These are phyloP conservation scores for Aeminium ludgeri DNA, from an alignment of 495 filamentous ascomycete species.

Conservation along the genomic window DNA sequence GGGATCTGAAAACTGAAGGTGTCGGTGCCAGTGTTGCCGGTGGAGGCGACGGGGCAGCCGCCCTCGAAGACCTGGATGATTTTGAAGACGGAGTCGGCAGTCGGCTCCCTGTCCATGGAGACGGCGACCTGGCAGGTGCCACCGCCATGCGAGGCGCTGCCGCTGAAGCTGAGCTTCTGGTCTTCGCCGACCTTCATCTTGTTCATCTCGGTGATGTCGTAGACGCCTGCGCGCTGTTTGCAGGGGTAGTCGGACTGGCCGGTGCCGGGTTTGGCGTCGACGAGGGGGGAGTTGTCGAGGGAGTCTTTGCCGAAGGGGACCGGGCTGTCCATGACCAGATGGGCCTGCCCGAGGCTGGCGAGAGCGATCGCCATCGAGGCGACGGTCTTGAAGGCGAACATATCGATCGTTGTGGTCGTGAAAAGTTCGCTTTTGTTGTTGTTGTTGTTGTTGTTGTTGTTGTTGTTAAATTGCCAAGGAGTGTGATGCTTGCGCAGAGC, in stretches of 20 bases:
- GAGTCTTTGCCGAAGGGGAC: conserved; percentile 40
- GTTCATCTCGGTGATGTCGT: conserved; percentile 29
- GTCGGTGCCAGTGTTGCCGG: conserved; percentile 26
- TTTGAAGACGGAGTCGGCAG: conserved; percentile 44
- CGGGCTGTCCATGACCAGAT: conserved; percentile 58
- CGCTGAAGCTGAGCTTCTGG: conserved; percentile 38
- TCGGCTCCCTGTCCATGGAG: conserved; percentile 50
- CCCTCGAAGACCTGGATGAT: conserved; percentile 71
- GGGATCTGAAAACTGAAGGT: conserved; percentile 43
- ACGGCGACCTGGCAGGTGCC: conserved; percentile 75
- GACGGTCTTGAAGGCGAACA: not conserved
- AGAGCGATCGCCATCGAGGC: conserved; percentile 19
- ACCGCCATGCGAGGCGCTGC: conserved; percentile 58
- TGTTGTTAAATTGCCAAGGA: too few species aligned
- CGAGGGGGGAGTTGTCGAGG: conserved; percentile 46
- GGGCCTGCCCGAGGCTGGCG: conserved; percentile 33
- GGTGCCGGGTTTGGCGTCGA: conserved; percentile 27
- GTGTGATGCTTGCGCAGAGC: conserved; percentile 1
- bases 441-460: not conserved
- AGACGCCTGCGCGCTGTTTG: conserved; percentile 35
- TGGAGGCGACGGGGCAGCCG: conserved; percentile 45
- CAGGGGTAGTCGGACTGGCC: conserved; percentile 55
- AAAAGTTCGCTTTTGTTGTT: not conserved
- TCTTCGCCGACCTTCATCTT: conserved; percentile 34
- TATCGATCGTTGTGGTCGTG: conserved; percentile 2